These are phyloP conservation scores for Heliocybe sulcata DNA, from an alignment of 1,284 basidiomycete genomes.

Conservation along the genomic window DNA sequence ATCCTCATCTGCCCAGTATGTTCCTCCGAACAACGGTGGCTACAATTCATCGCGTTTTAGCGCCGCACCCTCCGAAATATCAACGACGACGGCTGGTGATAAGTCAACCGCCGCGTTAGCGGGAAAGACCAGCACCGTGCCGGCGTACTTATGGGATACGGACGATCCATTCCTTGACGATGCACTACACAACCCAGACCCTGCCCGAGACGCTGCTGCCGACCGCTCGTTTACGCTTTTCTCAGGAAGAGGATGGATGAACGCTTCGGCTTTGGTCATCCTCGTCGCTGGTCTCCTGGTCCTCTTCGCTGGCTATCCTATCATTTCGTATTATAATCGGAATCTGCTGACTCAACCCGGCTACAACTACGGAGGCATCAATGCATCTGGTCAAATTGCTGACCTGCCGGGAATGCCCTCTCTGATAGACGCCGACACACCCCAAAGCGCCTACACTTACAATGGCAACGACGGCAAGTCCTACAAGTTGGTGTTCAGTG, in stretches of 20 bases:
- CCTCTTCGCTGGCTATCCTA: constrained; percentile 77
- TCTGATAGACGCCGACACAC: constrained; percentile 50
- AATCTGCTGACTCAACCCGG: constrained; percentile 27
- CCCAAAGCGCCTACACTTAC: constrained; percentile 24
- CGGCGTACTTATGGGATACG: constrained; percentile 64
- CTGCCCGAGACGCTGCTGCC: constrained; percentile 47
- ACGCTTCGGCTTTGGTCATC: constrained; percentile 51
- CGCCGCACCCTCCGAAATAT: constrained; percentile 49
- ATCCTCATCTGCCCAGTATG: neutral
- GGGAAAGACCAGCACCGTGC: constrained; percentile 36
- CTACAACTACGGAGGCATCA: constrained; percentile 72
- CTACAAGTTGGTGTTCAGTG: constrained; percentile 86
- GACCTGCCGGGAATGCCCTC: constrained; percentile 45
- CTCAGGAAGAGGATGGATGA: constrained; percentile 70
- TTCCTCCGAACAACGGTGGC: constrained; percentile 2
- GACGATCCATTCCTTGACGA: constrained; percentile 75
- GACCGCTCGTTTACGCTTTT: constrained; percentile 55
- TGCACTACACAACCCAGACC: constrained; percentile 69
- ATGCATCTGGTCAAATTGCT: constrained; percentile 67
- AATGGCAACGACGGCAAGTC: constrained; percentile 63
- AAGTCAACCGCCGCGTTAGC: constrained; percentile 16
- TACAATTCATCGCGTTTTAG: constrained; percentile 62
- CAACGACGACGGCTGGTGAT: constrained; percentile 35
- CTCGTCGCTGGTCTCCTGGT: constrained; percentile 54
- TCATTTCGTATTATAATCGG: constrained; percentile 49